Evolutionary conservation across 2,329 filamentous ascomycete genomes (phyloP), one percentile per base, ranked within the genome.

Genomic region (Coccinonectria pachysandricola): DNA sequence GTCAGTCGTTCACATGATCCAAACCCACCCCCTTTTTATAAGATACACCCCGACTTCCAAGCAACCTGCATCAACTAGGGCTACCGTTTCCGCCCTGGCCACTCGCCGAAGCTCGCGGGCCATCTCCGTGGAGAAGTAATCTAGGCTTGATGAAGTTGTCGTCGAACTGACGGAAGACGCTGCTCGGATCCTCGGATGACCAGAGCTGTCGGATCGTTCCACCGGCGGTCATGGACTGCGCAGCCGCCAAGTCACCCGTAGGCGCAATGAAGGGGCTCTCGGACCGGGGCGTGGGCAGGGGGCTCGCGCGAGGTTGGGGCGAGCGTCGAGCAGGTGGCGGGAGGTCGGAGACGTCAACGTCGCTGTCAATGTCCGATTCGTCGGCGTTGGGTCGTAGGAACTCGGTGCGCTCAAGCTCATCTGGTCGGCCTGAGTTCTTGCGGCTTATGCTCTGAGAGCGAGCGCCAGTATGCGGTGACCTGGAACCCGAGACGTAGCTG

Each of bases 121-220:
- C 34, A 13, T 65, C 65, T 23, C 79, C 80, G 56, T 95, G 87
- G 12, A 96, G 68, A 39, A 96, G 56, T 29, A 96, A 59, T 49
- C 79, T 83, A 11, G 88, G 88, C 64, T 96, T 96, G 56, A 96
- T 87, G 53, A 86, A 95, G 34, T 87, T 85, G 55, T 98, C 91
- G 52, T 98, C 91, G 34, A 98, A 62, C 57, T 94, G 87, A 41
- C 77, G 78, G 55, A 98, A 93, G 59, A 92, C 74, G 23, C 81
- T 85, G 7, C 83, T 81, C 22, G 92, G 86, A 52, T 98, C 91
- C 26, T 93, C 85, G 1, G 80, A 71, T 10, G 80, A 82, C 41
- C 93, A 75, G 7, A 98, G 63, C 48, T 88, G 81, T 30, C 77
- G 75, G 32, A 95, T 75, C 0, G 86, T 81, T 15, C 75, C 80